Base-by-base conservation (phyloP, 768 basidiomycete species). In the Tylopilus sp. region DNA sequence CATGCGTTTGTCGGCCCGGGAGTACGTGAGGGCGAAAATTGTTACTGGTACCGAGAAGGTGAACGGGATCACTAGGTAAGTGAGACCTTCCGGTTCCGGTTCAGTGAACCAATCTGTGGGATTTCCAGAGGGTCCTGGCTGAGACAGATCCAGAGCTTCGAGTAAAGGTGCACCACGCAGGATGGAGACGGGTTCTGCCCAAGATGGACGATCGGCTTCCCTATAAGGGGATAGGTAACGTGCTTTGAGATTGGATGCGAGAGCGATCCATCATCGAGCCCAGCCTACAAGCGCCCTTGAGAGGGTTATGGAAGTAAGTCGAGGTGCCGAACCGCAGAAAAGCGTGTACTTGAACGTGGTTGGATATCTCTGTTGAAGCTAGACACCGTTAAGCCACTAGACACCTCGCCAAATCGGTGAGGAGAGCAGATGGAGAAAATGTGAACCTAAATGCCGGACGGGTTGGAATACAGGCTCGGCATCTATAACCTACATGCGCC, bases 201-300 rank as follows among this genome's bases (percentile, higher is more conserved):
- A 86, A 5, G 76, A 73, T 2, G 86, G 88, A 12, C 85, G 79
- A 13, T 83, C 83, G 60, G 85, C 80, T 23, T 75, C 71, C 9
- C 76, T 65, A 57, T 86, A 86, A 68, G 78, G 87, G 0, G 81
- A 78, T 38, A 89, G 70, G 57, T 85, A 79, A 20, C 89, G 62
- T 15, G 79, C 74, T 21, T 57, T 61, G 25, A 89, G 68, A 8
- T 53, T 58, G 25, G 53, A n/a, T 2, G 63, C 61, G 4, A 61
- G 56, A 6, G 50, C 26, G 25, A 68, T 54, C 20, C 73, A 62
- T 15, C 75, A 70, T 30, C 72, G 69, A 26, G 75, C 71, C 88
- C 88, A 90, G 50, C 82, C 76, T 30, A 89, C 65, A 54, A 86
- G 86, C 5, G 88, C 82, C 35, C 85, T 86, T 81, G 83, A 87